These are phyloP conservation scores for Sarocladium oryzae DNA, from an alignment of 2,329 filamentous ascomycete species.

Conservation along the genomic window DNA sequence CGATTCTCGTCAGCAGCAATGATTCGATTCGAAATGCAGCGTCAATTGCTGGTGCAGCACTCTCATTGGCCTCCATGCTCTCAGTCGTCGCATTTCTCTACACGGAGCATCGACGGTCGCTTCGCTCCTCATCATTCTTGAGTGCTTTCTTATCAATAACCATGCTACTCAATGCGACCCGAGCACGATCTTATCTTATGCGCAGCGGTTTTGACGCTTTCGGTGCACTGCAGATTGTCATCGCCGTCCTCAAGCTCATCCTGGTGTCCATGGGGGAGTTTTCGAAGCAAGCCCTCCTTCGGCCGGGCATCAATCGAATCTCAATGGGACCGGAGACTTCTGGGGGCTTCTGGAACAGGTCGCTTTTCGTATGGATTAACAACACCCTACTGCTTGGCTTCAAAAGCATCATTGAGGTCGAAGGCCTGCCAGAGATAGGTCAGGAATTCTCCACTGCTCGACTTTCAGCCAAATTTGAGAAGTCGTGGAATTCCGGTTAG, in stretches of 20 bases:
- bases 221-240: slow-evolving; percentile 20
- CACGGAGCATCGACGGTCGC: slow-evolving; percentile 25
- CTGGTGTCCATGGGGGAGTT: slow-evolving; percentile 26
- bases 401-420: slow-evolving; percentile 16
- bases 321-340: slow-evolving; percentile 21
- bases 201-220: slow-evolving; percentile 18
- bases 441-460: slow-evolving; percentile 13
- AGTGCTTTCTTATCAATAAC: slow-evolving; percentile 24
- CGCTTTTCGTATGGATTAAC: slow-evolving; percentile 31
- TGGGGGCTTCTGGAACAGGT: slow-evolving; percentile 25
- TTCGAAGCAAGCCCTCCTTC: slow-evolving; percentile 18
- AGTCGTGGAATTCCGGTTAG: slow-evolving; percentile 16
- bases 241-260: slow-evolving; percentile 20
- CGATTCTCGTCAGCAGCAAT: too few species aligned
- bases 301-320: not conserved
- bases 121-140: slow-evolving; percentile 26
- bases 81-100: too few species aligned
- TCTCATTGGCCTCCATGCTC: too few species aligned
- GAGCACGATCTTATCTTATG: slow-evolving; percentile 27
- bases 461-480: slow-evolving; percentile 18
- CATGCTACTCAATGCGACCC: slow-evolving; percentile 27
- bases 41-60: too few species aligned
- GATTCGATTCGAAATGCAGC: too few species aligned
- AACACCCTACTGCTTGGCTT: slow-evolving; percentile 22
- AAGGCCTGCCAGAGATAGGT: slow-evolving; percentile 18